These are phyloP conservation scores for Sequoiadendron giganteum DNA, from an alignment of 75 land plant genomes.

Conservation along the genomic window DNA sequence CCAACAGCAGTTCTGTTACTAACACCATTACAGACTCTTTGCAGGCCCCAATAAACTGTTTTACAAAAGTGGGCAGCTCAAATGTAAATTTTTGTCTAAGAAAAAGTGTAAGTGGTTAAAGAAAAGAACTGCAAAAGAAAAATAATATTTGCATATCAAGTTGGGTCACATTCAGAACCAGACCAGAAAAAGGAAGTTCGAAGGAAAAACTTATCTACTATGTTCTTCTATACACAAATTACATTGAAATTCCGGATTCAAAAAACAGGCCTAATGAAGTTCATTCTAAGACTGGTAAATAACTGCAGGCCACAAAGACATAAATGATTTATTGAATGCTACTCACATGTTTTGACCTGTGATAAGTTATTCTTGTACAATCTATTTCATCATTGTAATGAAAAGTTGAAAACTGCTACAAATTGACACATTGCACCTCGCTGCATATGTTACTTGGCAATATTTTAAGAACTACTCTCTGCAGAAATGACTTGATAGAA, in stretches of 20 bases:
- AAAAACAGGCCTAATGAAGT: neutral
- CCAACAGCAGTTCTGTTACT: constrained; percentile 29
- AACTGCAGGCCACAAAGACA: neutral
- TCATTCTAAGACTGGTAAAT: neutral
- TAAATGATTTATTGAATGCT: neutral
- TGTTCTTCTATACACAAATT: neutral
- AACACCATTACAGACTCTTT: constrained; percentile 30
- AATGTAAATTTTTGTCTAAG: neutral
- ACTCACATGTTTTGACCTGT: neutral
- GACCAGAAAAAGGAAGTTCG: neutral
- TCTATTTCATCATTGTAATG: neutral
- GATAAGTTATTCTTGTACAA: neutral
- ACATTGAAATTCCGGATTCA: neutral
- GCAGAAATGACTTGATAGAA: neutral
- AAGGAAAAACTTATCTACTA: neutral
- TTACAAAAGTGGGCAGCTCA: neutral
- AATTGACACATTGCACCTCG: neutral
- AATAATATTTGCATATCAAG: neutral
- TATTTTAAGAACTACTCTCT: neutral
- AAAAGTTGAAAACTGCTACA: neutral
- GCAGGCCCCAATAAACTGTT: constrained; percentile 39
- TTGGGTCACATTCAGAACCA: neutral
- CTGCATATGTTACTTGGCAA: neutral
- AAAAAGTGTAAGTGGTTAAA: neutral
- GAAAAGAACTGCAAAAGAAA: neutral